A percentile compares a stretch with the other conserved stretches of the same genome.
Conservation (phyloP, 768 basidiomycete genomes). For the Lactifluus volemus region DNA sequence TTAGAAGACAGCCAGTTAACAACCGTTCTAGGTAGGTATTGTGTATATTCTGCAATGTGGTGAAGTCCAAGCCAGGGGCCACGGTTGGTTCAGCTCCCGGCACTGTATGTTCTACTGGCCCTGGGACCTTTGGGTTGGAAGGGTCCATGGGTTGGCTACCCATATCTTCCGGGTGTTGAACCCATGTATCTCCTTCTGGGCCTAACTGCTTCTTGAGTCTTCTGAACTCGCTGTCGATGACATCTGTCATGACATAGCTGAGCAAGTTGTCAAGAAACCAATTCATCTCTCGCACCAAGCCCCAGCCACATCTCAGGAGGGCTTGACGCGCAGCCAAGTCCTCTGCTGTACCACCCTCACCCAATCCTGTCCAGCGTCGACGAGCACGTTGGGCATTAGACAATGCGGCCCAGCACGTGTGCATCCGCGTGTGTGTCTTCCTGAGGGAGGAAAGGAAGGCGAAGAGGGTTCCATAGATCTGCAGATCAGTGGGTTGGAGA, state of each 20-base stretch:
- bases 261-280: conserved; percentile 85
- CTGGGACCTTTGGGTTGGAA: conserved; percentile 14
- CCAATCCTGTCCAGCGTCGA: conserved; percentile 77
- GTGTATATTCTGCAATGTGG: conserved; percentile 76
- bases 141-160: conserved; percentile 18
- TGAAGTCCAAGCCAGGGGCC: conserved; percentile 61
- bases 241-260: conserved; percentile 85
- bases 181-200: neutral
- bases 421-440: conserved; percentile 73
- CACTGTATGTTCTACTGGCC: neutral
- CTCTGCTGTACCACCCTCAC: conserved; percentile 75
- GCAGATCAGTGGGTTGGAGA: conserved; percentile 65
- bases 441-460: conserved; percentile 77
- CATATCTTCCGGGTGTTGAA: conserved; percentile 20
- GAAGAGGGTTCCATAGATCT: conserved; percentile 69
- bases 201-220: conserved; percentile 53
- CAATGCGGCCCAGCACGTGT: conserved; percentile 76
- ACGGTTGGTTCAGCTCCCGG: conserved; percentile 1
- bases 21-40: conserved; percentile 72
- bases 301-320: conserved; percentile 77
- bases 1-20: conserved; percentile 69
- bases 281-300: conserved; percentile 77
- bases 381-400: conserved; percentile 81
- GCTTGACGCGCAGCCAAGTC: conserved; percentile 56
- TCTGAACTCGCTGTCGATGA: conserved; percentile 76